Conservation (phyloP, 2,329 filamentous ascomycete genomes). For the Hypoxylon sp. region DNA sequence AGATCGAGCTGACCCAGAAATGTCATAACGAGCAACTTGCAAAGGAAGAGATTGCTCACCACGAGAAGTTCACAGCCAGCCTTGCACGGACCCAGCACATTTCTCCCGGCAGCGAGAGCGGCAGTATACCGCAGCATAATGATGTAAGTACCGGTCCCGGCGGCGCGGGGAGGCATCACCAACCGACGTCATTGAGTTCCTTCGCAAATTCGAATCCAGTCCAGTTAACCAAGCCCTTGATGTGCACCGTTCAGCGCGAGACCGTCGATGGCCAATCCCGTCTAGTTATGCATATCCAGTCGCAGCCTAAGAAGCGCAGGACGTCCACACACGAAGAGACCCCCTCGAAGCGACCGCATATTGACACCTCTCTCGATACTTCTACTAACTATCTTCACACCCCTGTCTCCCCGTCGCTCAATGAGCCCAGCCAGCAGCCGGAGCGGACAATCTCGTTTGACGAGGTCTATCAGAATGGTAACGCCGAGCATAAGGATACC, state of each 20-base stretch:
- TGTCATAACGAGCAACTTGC: constrained; percentile 6
- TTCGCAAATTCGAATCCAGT: background rate
- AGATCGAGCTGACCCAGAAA: constrained; percentile 6
- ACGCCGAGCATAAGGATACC: constrained; percentile 44
- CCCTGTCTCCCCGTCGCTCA: constrained; percentile 13
- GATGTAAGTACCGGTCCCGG: constrained; percentile 20
- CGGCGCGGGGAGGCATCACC: background rate
- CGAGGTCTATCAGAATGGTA: constrained; percentile 48
- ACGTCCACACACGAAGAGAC: constrained; percentile 1
- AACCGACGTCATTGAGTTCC: background rate
- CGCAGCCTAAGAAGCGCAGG: constrained; percentile 34
- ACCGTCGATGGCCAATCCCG: constrained; percentile 19
- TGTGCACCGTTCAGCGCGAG: constrained; percentile 27
- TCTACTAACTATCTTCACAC: constrained; percentile 18
- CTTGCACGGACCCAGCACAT: background rate
- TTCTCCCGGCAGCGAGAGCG: background rate
- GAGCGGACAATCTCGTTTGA: constrained; percentile 46
- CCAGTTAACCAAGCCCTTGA: constrained; percentile 11
- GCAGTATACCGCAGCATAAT: background rate
- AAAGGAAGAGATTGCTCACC: constrained; percentile 2
- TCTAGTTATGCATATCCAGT: constrained; percentile 33
- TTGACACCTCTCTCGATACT: constrained; percentile 24
- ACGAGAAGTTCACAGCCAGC: background rate
- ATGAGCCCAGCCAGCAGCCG: constrained; percentile 1
- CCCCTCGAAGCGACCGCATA: constrained; percentile 16